phyloP scores from a whole-genome alignment of 331 rosid species.

The Cydonia oblonga region DNA sequence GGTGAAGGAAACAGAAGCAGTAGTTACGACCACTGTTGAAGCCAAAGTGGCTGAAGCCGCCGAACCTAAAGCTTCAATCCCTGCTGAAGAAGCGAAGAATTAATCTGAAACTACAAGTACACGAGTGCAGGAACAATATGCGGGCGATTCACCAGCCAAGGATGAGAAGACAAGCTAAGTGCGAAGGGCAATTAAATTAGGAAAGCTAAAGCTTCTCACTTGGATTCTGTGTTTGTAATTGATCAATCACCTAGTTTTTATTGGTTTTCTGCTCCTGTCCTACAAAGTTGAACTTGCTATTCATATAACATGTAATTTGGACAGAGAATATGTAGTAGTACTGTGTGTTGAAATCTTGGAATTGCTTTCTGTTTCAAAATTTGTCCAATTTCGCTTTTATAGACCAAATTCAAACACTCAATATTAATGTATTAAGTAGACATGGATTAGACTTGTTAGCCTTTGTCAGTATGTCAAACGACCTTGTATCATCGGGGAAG shows the following conservation, averaged over 20 bases:
- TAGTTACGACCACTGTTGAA: neutral
- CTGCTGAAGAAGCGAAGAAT: slow-evolving; percentile 20
- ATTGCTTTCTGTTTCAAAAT: neutral
- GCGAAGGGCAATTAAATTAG: neutral
- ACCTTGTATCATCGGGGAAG: too few relatives aligned
- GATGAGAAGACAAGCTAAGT: neutral
- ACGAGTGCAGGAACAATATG: neutral
- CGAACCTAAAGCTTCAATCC: neutral
- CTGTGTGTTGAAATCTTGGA: neutral
- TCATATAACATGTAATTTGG: neutral
- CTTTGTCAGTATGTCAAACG: neutral
- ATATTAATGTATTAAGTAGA: neutral
- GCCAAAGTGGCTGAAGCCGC: neutral
- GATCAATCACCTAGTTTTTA: neutral
- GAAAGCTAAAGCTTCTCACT: neutral
- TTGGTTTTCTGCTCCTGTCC: neutral
- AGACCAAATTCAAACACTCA: neutral
- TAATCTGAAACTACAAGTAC: neutral
- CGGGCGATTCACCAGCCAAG: neutral
- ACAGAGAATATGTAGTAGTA: neutral
- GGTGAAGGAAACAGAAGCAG: slow-evolving; percentile 8
- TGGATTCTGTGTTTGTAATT: neutral
- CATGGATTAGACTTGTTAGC: neutral
- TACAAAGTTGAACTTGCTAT: neutral
- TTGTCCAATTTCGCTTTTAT: neutral